These are phyloP conservation scores for Xerocomus amazonicus DNA, from an alignment of 1,284 basidiomycete species.

Conservation along the genomic window DNA sequence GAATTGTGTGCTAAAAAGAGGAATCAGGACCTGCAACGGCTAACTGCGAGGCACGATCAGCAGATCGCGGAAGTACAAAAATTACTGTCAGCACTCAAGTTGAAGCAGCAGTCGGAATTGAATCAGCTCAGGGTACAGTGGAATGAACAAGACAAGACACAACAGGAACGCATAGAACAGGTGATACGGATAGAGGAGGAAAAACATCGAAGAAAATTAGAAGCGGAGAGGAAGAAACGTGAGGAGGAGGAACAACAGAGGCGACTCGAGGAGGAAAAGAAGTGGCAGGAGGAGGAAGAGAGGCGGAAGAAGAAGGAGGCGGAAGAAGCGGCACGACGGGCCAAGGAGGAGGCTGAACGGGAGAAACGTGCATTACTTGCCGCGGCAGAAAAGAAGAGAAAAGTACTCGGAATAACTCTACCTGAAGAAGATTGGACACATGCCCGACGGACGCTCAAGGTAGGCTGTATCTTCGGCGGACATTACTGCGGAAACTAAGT, in stretches of 20 bases:
- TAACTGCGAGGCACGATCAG: slow-evolving; percentile 40
- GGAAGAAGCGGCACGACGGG: slow-evolving; percentile 38
- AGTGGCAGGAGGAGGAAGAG: slow-evolving; percentile 34
- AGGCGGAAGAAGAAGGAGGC: slow-evolving; percentile 38
- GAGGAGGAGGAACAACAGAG: slow-evolving; percentile 46
- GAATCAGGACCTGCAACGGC: slow-evolving; percentile 36
- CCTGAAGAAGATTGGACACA: slow-evolving; percentile 66
- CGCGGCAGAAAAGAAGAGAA: slow-evolving; percentile 30
- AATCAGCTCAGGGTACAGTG: slow-evolving; percentile 43
- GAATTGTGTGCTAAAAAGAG: slow-evolving; percentile 38
- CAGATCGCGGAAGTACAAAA: slow-evolving; percentile 50
- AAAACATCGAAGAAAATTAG: slow-evolving; percentile 48
- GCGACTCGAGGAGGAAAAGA: slow-evolving; percentile 31
- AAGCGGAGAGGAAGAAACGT: slow-evolving; percentile 46
- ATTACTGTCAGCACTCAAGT: slow-evolving; percentile 40
- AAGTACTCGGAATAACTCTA: slow-evolving; percentile 46
- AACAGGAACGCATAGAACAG: slow-evolving; percentile 59
- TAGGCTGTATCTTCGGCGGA: slow-evolving; percentile 29
- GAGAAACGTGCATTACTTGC: slow-evolving; percentile 34
- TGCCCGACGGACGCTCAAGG: slow-evolving; percentile 60
- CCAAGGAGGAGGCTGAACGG: slow-evolving; percentile 30
- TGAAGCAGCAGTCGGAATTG: slow-evolving; percentile 47
- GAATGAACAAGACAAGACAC: slow-evolving; percentile 48
- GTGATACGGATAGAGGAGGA: slow-evolving; percentile 66
- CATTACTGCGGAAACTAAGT: slow-evolving; percentile 26